Percentiles rank a stretch among this genome's conserved stretches.
These are phyloP conservation scores for Trichocomaceae sp. DNA, from an alignment of 2,329 filamentous ascomycete species.

Conservation along the genomic window DNA sequence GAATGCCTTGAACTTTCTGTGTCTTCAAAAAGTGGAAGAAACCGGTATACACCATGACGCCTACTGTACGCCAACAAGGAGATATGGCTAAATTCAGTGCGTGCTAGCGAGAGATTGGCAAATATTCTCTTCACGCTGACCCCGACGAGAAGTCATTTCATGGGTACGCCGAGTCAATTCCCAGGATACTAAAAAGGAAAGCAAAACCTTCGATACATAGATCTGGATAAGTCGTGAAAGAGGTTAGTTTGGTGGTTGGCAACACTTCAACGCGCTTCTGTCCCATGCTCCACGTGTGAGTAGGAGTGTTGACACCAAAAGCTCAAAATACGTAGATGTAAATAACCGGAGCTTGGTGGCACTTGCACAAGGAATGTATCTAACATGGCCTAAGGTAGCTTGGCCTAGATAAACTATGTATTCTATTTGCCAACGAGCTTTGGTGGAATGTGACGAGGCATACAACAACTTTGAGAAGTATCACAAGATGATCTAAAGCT, in stretches of 20 bases:
- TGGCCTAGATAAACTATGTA: neutral
- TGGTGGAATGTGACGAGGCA: neutral
- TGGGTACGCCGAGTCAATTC: neutral
- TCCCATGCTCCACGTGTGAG: neutral
- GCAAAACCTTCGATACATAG: neutral
- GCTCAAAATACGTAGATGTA: neutral
- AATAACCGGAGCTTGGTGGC: neutral
- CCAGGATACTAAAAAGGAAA: neutral
- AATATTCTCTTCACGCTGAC: neutral
- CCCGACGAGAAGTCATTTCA: neutral
- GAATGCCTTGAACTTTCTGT: constrained; percentile 11
- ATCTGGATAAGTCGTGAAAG: neutral
- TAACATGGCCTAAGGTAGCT: neutral
- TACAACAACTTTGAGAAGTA: neutral
- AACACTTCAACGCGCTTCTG: neutral
- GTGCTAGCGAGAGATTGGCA: neutral
- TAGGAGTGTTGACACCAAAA: constrained; percentile 1
- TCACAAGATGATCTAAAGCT: neutral
- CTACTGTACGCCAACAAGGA: neutral
- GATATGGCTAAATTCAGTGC: neutral
- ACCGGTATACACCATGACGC: constrained; percentile 3
- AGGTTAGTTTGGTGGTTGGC: neutral
- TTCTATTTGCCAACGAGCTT: neutral
- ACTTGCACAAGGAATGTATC: neutral
- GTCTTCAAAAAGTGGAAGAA: constrained; percentile 11